These are phyloP conservation scores for Chalara sp. DNA, from an alignment of 2,329 filamentous ascomycete species.

Conservation along the genomic window DNA sequence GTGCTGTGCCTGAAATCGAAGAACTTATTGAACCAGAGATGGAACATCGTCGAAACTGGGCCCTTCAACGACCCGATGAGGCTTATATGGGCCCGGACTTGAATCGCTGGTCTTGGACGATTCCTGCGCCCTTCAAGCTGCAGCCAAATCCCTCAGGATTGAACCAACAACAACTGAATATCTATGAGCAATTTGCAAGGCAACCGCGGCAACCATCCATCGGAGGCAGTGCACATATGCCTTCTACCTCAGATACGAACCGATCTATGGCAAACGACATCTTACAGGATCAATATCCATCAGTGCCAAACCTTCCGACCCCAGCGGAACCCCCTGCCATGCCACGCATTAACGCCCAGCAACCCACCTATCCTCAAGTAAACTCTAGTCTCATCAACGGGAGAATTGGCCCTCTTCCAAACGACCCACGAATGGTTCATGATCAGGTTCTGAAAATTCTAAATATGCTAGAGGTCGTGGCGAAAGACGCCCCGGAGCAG, in stretches of 20 bases:
- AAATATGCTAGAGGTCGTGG: constrained; percentile 47
- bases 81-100: constrained; percentile 76
- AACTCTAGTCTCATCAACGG: constrained; percentile 44
- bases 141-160: constrained; percentile 64
- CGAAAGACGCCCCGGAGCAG: constrained; percentile 47
- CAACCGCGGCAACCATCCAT: constrained; percentile 63
- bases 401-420: constrained; percentile 34
- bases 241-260: constrained; percentile 54
- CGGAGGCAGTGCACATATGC: constrained; percentile 47
- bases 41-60: constrained; percentile 70
- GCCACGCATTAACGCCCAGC: constrained; percentile 40
- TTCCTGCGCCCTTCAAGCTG: constrained; percentile 88
- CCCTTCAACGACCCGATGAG: constrained; percentile 68
- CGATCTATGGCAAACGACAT: constrained; percentile 57
- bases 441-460: constrained; percentile 53
- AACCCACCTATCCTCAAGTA: constrained; percentile 49
- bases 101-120: constrained; percentile 87
- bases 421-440: constrained; percentile 45
- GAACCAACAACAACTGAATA: constrained; percentile 86
- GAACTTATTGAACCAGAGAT: constrained; percentile 81
- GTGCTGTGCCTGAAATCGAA: constrained; percentile 90
- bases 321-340: constrained; percentile 53
- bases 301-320: constrained; percentile 51
- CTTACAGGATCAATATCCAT: constrained; percentile 53
- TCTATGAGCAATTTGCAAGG: constrained; percentile 93